phyloP scores from a whole-genome alignment of 805 yeast species.

The Yarrowia bubula region DNA sequence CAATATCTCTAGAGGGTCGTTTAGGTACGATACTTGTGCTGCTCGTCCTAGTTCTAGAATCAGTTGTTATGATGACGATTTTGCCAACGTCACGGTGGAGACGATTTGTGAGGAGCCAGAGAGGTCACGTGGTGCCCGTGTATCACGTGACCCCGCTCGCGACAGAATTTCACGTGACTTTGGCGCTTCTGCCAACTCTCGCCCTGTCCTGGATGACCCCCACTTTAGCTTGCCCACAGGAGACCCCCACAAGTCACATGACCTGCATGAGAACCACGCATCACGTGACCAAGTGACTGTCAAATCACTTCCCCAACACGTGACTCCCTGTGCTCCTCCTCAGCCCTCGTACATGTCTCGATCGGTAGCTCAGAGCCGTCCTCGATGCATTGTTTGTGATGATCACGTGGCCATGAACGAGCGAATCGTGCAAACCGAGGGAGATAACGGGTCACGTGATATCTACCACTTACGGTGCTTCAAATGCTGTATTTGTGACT shows the following conservation, averaged over 20 bases:
- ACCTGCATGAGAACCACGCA: neutral
- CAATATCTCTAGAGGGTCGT: neutral
- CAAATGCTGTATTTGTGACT: slow-evolving; percentile 31
- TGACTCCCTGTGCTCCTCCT: slow-evolving; percentile 21
- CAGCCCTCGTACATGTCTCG: neutral
- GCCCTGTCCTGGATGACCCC: neutral
- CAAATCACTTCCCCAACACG: neutral
- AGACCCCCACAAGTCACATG: neutral
- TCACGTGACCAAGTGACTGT: neutral
- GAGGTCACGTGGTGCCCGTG: neutral
- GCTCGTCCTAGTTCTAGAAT: neutral
- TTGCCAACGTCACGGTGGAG: neutral
- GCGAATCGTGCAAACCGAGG: slow-evolving; percentile 32
- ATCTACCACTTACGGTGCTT: slow-evolving; percentile 33
- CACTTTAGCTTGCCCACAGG: neutral
- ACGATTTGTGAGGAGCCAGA: neutral
- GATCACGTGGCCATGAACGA: slow-evolving; percentile 29
- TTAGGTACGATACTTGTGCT: slow-evolving; percentile 11
- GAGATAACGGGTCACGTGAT: slow-evolving; percentile 28
- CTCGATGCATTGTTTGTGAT: slow-evolving; percentile 40
- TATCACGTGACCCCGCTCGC: neutral
- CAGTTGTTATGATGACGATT: slow-evolving; percentile 7
- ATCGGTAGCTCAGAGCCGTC: neutral
- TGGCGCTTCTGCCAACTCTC: neutral
- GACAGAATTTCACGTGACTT: neutral